Evolutionary conservation across 495 filamentous ascomycete species (phyloP), one percentile per base, ranked within the genome.

Genomic region (Mytilinidion resinicola): DNA sequence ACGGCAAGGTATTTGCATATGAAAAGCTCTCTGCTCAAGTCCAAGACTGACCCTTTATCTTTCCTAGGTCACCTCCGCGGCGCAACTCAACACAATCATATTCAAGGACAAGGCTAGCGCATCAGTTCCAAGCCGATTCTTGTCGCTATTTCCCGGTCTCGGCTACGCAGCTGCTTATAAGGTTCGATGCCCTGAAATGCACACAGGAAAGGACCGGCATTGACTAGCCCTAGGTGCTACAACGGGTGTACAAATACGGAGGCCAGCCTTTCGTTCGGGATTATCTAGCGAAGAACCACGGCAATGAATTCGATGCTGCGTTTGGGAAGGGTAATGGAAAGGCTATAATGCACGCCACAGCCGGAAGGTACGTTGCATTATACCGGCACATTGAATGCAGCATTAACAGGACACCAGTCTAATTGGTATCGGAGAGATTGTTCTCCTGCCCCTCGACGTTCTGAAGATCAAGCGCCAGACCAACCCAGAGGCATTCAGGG

Each of bases 381-480:
- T 49, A 46, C 20, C n/a, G 15, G 14, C 8, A 46, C 42, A 6
- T 7, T 14, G 14, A 17, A n/a, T 44, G 41, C 14, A 4, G 19
- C 19, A 44, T n/a, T 19, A 44, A n/a, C 41, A 57, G 3, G 19
- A 51, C 36, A 46, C 19, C 60, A 92, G 88, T 77, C 64, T 99
- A 61, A 95, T 97, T 67, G 93, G 93, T 69, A 92, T 97, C 63
- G 95, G 93, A 65, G 93, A 99, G 78, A 93, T 99, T 62, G 80
- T 99, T 59, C 79, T 99, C 3, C 81, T 99, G 20, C 93, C 93
- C 42, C 82, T 99, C 35, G 93, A 99, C 66, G 93, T 99, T 11
- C 79, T 99, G 21, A 99, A 99, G 81, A 99, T 99, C 79, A 97
- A 97, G 80, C 87, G 93, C 64, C 93, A 99, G 76, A 99, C 93